Evolutionary conservation across 345 rosid genomes (phyloP), one percentile per base, ranked within the genome.

Genomic region (Anastatica hierochuntica): DNA sequence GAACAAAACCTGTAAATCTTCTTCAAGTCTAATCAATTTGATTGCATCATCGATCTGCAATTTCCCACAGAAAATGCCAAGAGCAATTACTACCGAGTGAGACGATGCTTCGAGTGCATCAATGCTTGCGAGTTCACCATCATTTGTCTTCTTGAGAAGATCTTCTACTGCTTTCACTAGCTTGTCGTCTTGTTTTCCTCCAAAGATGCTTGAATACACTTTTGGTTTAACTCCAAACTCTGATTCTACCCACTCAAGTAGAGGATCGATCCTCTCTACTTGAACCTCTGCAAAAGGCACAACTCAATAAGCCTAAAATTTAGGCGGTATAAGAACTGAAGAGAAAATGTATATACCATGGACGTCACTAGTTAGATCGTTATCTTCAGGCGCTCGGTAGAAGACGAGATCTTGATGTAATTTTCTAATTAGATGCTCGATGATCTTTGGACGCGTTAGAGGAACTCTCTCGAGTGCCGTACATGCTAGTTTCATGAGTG

Each of bases 381-480:
- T 65, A 76, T 92, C 85, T 31, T 71, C 77, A 0, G 90, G 98
- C 3, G 88, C 88, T 12, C 97, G 81, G 66, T 77, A 83, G 60
- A 88, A 92, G 53, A 92, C 94, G 31, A 85, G 71, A 72, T 88
- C 98, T 68, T 79, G 90, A 71, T 80, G 70, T 49, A 92, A 61
- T 74, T 81, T 88, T 73, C 70, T 76, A 66, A 63, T 72, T 70
- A 88, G 71, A 63, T 76, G 36, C 10, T 79, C 82, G 5, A 88
- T 75, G 51, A 85, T 65, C 72, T 79, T 85, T 4, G 68, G 57
- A 5, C 98, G 74, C 2, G 88, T 88, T 11, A 92, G 77, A 30
- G 95, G 94, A 71, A 85, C 98, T 75, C 98, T 85, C 68, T 88
- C 98, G 62, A 88, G 49, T 0, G 97, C 98, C 38, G 97, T 85